These are phyloP conservation scores for Termitomyces sp. DNA, from an alignment of 768 basidiomycete species.

Conservation along the genomic window DNA sequence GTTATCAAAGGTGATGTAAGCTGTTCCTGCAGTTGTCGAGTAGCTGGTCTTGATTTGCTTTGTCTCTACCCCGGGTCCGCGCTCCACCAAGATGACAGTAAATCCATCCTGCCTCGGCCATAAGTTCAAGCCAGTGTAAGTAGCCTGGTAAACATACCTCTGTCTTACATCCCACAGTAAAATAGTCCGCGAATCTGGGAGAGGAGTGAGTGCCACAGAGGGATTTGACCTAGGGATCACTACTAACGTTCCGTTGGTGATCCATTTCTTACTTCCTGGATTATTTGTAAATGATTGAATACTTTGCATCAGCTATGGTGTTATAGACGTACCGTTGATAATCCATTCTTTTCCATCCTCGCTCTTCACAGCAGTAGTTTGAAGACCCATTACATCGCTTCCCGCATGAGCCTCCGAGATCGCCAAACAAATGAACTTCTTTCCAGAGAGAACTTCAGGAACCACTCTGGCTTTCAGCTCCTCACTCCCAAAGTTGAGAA, in stretches of 20 bases:
- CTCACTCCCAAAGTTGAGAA: slow-evolving; percentile 81
- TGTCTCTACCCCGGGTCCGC: slow-evolving; percentile 59
- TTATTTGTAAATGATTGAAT: background rate
- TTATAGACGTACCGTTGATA: slow-evolving; percentile 50
- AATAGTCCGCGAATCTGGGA: slow-evolving; percentile 46
- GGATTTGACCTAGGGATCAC: background rate
- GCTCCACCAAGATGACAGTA: slow-evolving; percentile 25
- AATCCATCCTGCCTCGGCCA: slow-evolving; percentile 35
- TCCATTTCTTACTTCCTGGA: slow-evolving; percentile 74
- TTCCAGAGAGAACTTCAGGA: slow-evolving; percentile 64
- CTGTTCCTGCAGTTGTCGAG: slow-evolving; percentile 82
- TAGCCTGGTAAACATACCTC: slow-evolving; percentile 31
- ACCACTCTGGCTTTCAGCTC: slow-evolving; percentile 53
- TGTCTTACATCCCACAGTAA: slow-evolving; percentile 71
- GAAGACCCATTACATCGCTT: slow-evolving; percentile 75
- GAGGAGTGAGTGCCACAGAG: background rate
- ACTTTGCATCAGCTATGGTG: background rate
- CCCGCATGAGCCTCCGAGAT: slow-evolving; percentile 89
- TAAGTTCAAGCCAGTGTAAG: slow-evolving; percentile 42
- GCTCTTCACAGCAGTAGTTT: slow-evolving; percentile 72
- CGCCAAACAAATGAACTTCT: slow-evolving; percentile 82
- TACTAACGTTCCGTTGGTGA: slow-evolving; percentile 69
- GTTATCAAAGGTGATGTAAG: slow-evolving; percentile 76
- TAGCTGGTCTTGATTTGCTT: slow-evolving; percentile 67
- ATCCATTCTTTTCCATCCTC: slow-evolving; percentile 83